Evolutionary conservation across 768 basidiomycete species (phyloP).

Genomic region (Calocybe indica): DNA sequence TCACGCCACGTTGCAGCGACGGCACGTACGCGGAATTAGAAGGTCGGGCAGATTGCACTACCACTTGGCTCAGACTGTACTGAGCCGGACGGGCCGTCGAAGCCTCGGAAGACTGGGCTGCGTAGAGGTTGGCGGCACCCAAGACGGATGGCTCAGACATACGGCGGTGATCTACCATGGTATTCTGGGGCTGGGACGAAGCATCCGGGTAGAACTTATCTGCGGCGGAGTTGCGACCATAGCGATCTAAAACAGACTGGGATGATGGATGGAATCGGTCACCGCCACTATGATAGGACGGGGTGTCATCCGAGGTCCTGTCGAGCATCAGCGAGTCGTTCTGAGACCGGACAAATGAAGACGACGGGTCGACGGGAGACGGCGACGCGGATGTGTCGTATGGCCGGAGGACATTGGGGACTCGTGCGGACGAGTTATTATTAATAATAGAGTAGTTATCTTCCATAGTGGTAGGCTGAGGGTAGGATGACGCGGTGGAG

Average conservation of each 20-base stretch:
- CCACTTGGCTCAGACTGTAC: conserved; percentile 27
- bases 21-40: conserved; percentile 32
- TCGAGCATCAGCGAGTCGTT: conserved; percentile 37
- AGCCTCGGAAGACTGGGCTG: conserved; percentile 23
- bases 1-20: conserved; percentile 40
- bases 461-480: conserved; percentile 1
- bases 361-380: conserved; percentile 34
- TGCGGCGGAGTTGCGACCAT: conserved; percentile 26
- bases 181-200: conserved; percentile 26
- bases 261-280: conserved; percentile 29
- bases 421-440: conserved; percentile 17
- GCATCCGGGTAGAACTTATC: conserved; percentile 30
- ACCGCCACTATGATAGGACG: conserved; percentile 33
- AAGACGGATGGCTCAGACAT: conserved; percentile 63
- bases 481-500: too few relatives aligned
- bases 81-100: conserved; percentile 23
- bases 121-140: conserved; percentile 31
- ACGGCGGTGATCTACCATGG: conserved; percentile 52
- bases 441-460: conserved; percentile 20
- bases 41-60: conserved; percentile 13
- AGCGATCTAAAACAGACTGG: conserved; percentile 31
- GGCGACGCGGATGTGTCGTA: conserved; percentile 34
- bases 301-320: conserved; percentile 27
- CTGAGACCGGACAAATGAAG: conserved; percentile 31
- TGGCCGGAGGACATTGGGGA: conserved; percentile 15